Conservation (phyloP, 371 early-diverging fungal species). For the Batrachochytrium dendrobatidis region DNA sequence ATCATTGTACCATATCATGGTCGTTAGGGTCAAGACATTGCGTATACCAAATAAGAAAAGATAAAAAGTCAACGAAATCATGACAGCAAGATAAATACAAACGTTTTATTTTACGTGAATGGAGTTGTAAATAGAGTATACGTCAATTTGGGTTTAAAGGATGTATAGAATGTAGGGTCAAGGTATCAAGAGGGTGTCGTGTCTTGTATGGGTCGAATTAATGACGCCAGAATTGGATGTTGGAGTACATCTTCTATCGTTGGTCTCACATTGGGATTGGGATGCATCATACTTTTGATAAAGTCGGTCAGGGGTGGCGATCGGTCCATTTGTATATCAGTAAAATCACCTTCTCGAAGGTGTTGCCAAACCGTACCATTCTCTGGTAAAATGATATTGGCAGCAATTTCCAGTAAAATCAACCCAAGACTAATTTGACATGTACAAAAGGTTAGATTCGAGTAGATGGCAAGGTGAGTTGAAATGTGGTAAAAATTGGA, state of each 20-base stretch:
- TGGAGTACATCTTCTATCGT: slow-evolving; percentile 38
- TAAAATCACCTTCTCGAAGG: slow-evolving; percentile 67
- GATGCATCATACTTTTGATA: slow-evolving; percentile 59
- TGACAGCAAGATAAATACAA: no score
- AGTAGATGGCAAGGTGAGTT: not conserved
- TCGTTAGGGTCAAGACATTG: no score
- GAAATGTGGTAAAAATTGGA: no score
- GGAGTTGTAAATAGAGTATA: no score
- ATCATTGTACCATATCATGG: no score
- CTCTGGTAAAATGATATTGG: slow-evolving; percentile 72
- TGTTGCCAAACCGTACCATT: slow-evolving; percentile 81
- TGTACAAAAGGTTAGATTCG: not conserved
- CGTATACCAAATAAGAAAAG: no score
- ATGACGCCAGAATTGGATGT: slow-evolving; percentile 28
- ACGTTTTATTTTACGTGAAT: no score
- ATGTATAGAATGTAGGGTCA: no score
- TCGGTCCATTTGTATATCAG: slow-evolving; percentile 34
- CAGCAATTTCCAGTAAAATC: slow-evolving; percentile 78
- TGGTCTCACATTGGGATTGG: slow-evolving; percentile 49
- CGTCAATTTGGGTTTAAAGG: no score
- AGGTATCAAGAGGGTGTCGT: no score
- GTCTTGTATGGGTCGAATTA: no score
- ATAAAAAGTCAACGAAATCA: no score
- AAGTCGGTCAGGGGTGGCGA: slow-evolving; percentile 41
- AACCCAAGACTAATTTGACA: slow-evolving; percentile 72